Percentiles rank a stretch among this genome's conserved stretches.
phyloP scores from a whole-genome alignment of 1,284 basidiomycete genomes.

The Cryptococcus sp. region DNA sequence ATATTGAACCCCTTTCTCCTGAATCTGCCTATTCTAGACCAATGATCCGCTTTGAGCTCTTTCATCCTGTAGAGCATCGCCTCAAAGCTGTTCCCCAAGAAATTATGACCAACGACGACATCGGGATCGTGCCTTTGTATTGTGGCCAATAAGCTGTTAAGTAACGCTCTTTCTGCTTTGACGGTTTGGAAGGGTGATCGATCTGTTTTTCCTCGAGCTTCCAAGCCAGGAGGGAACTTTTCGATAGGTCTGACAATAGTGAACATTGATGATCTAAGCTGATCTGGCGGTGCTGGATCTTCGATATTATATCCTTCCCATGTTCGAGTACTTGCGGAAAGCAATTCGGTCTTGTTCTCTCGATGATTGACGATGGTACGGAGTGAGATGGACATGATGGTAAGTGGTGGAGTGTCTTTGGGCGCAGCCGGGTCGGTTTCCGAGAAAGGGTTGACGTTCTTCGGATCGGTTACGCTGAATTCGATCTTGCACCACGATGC shows the following conservation, averaged over 20 bases:
- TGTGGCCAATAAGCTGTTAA: constrained; percentile 79
- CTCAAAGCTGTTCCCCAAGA: constrained; percentile 87
- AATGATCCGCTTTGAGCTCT: constrained; percentile 86
- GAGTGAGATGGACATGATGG: constrained; percentile 82
- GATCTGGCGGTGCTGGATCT: constrained; percentile 83
- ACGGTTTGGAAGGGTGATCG: constrained; percentile 73
- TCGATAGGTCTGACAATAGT: constrained; percentile 92
- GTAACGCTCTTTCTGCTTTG: constrained; percentile 79
- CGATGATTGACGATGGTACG: constrained; percentile 94
- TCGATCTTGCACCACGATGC: constrained; percentile 95
- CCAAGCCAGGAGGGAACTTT: constrained; percentile 83
- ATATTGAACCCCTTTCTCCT: constrained; percentile 70
- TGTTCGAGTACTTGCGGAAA: constrained; percentile 78
- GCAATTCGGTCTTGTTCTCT: constrained; percentile 90
- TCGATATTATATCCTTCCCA: constrained; percentile 89
- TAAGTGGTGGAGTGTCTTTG: constrained; percentile 83
- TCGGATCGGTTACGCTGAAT: constrained; percentile 79
- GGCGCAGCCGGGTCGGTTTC: constrained; percentile 73
- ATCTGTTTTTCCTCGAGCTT: constrained; percentile 65
- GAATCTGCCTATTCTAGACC: constrained; percentile 93
- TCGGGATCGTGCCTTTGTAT: constrained; percentile 90
- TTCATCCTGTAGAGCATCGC: constrained; percentile 89
- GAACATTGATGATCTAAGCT: constrained; percentile 76
- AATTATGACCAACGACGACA: constrained; percentile 91
- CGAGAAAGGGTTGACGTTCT: constrained; percentile 79